Evolutionary conservation across 164 flowering plant species (phyloP), one percentile per base, ranked within the genome.

Genomic region (Nelumbo lutea): DNA sequence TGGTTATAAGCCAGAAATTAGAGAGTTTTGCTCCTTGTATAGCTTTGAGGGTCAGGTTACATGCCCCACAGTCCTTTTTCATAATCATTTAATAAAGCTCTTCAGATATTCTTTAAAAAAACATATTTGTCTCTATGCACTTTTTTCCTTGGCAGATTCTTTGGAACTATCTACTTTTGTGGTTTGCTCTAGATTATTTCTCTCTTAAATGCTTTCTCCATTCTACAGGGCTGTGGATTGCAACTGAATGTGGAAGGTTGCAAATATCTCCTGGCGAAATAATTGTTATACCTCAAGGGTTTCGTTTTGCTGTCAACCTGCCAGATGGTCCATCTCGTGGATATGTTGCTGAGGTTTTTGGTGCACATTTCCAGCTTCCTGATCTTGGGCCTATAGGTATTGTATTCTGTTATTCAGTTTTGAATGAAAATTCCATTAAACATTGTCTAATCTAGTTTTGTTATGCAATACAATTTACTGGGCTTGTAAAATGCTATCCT

Each of bases 381-480:
- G 98, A 94, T 74, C 93, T 91, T 68, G 97, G 98, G 14, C 97
- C 96, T 44, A 94, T 91, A 83, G 98, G 98, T 93, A 80, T 11
- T 48, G 65, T 42, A 70, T 59, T 11, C 71, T 47, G 14, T 62
- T 52, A 4, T 45, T 65, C n/a, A 59, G 41, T 40, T 55, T 46
- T 62, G n/a, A 10, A 3, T n/a, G 47, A 41, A 42, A 43, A 59
- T 14, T 15, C n/a, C 45, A 58, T 64, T 10, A 56, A 48, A 9
- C 43, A 27, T 53, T 52, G 9, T 46, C 42, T 51, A 59, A 50
- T 45, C 46, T 15, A 68, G 61, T 65, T 68, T 47, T 6, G 40
- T 57, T 0, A 13, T 41, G 42, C 57, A 0, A n/a, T 15, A 14
- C 44, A 39, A 50, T 65, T 39, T 39, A 4, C 56, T 27, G 27